These are phyloP conservation scores for Vanderwaltozyma yarrowii DNA, from an alignment of 805 yeast genomes.

Conservation along the genomic window DNA sequence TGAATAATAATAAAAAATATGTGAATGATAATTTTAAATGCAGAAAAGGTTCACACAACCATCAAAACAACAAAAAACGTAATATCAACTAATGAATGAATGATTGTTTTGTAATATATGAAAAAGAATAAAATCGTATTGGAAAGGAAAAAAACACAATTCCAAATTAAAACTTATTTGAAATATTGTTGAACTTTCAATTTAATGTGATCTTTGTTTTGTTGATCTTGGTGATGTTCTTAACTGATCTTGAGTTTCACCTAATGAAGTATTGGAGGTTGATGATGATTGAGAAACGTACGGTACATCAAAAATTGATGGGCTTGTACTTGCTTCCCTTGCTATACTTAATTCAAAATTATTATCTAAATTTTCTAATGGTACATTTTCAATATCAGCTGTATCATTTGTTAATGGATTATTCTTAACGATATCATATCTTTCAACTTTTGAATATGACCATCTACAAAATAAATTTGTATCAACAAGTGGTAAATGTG, in stretches of 20 bases:
- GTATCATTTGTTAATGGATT: constrained; percentile 29
- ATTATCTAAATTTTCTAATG: constrained; percentile 14
- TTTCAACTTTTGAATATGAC: constrained; percentile 42
- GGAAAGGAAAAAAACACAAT: too few species aligned
- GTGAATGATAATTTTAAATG: too few species aligned
- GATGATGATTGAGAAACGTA: constrained; percentile 27
- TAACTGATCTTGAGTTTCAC: constrained; percentile 7
- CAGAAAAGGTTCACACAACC: too few species aligned
- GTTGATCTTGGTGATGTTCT: constrained; percentile 11
- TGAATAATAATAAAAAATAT: too few species aligned
- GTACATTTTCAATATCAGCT: constrained; percentile 25
- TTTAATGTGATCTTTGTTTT: constrained; percentile 14
- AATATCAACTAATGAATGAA: too few species aligned
- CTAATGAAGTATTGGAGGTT: constrained; percentile 29
- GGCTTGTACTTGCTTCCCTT: constrained; percentile 16
- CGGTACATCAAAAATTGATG: constrained; percentile 28
- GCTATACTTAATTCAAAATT: constrained; percentile 22
- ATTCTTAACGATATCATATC: constrained; percentile 21
- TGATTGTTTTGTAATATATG: too few species aligned
- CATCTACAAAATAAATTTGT: constrained; percentile 52
- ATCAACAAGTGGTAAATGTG: constrained; percentile 51
- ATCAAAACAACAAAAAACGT: too few species aligned
- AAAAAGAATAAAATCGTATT: too few species aligned
- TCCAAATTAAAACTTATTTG: too few species aligned
- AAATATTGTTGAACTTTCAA: not conserved